Evolutionary conservation across 2,329 filamentous ascomycete species (phyloP).

Genomic region (Ophiostoma novo-ulmi): DNA sequence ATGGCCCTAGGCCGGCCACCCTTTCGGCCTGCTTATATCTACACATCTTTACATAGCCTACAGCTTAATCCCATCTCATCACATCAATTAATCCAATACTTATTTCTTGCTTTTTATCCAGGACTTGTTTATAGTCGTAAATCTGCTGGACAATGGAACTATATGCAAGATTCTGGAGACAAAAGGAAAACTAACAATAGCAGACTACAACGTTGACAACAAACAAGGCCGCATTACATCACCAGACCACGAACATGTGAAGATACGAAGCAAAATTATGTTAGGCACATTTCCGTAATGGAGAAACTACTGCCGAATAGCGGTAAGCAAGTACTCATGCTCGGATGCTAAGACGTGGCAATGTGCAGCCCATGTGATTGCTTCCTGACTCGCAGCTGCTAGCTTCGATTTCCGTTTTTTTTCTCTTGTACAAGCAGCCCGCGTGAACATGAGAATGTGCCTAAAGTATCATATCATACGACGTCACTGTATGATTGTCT

Average conservation of each 20-base stretch:
- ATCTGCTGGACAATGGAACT: background rate
- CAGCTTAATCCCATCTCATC: background rate
- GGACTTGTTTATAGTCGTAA: slow-evolving; percentile 1
- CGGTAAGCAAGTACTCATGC: background rate
- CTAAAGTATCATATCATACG: background rate
- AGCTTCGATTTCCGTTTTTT: background rate
- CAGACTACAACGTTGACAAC: slow-evolving; percentile 3
- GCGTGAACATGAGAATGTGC: background rate
- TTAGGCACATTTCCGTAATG: background rate
- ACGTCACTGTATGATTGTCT: background rate
- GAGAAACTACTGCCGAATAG: background rate
- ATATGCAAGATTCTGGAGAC: slow-evolving; percentile 9
- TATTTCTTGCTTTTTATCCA: background rate
- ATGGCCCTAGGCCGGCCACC: background rate
- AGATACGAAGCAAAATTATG: background rate
- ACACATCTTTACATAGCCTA: background rate
- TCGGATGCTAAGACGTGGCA: background rate
- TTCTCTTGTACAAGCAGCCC: background rate
- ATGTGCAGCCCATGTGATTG: background rate
- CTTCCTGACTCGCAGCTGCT: background rate
- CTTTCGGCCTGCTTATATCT: slow-evolving; percentile 2
- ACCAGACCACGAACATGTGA: background rate
- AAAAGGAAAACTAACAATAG: background rate
- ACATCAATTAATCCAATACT: background rate
- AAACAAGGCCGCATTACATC: slow-evolving; percentile 11